Evolutionary conservation across 257 asterid species (phyloP).

Genomic region (Schizonepeta tenuifolia): DNA sequence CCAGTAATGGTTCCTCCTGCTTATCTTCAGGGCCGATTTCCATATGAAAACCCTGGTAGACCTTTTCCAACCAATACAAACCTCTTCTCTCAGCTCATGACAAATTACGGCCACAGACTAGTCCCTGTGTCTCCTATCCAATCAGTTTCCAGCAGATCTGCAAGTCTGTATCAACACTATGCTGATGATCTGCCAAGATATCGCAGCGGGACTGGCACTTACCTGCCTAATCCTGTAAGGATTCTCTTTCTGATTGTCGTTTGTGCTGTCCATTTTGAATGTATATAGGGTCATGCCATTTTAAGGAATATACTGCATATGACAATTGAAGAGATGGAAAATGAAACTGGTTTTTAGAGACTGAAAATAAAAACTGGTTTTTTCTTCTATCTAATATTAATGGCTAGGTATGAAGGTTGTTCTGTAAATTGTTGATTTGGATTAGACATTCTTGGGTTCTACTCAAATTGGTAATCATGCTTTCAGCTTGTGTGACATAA

Average conservation of each 20-base stretch:
- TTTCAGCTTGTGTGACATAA: background rate
- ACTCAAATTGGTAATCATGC: conserved; percentile 8
- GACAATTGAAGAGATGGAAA: conserved; percentile 1
- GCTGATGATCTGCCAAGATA: conserved; percentile 81
- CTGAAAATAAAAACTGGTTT: background rate
- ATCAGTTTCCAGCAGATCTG: conserved; percentile 68
- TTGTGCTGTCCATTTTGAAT: background rate
- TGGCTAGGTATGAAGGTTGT: conserved; percentile 10
- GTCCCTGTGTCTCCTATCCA: conserved; percentile 73
- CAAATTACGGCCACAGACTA: conserved; percentile 67
- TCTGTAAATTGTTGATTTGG: conserved; percentile 20
- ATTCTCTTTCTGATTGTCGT: conserved; percentile 28
- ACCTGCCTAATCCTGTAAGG: conserved; percentile 98
- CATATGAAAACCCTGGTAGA: conserved; percentile 86
- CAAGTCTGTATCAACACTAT: conserved; percentile 64
- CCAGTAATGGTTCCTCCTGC: conserved; percentile 85
- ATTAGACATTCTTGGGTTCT: conserved; percentile 11
- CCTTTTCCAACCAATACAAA: conserved; percentile 66
- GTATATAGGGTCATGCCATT: background rate
- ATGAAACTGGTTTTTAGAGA: background rate
- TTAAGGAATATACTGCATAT: background rate
- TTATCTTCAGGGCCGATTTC: conserved; percentile 74
- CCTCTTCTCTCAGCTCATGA: conserved; percentile 66
- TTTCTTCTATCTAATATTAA: conserved; percentile 1
- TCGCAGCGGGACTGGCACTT: conserved; percentile 96